These are phyloP conservation scores for Nosema muscidifuracis DNA, from an alignment of 371 early-diverging fungal species.

Conservation along the genomic window DNA sequence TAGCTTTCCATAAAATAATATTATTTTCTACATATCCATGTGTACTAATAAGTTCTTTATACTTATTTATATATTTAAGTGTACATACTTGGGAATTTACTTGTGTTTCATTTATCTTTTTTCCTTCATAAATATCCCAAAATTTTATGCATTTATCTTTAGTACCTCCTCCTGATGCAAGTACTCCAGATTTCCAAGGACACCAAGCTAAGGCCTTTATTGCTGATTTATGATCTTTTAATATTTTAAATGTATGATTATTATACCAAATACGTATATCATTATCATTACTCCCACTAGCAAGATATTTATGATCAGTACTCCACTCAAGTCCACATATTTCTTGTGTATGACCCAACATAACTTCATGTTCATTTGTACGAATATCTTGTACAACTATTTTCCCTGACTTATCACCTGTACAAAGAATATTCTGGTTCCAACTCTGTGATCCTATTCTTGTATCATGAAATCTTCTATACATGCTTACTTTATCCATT, in stretches of 20 bases:
- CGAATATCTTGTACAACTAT: conserved; percentile 87
- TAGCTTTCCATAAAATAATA: conserved; percentile 78
- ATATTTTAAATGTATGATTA: conserved; percentile 67
- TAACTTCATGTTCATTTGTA: conserved; percentile 67
- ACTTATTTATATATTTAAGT: conserved; percentile 76
- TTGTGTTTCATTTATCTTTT: conserved; percentile 66
- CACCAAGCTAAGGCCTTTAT: conserved; percentile 93
- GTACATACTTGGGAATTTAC: conserved; percentile 87
- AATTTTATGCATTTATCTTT: conserved; percentile 80
- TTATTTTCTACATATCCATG: conserved; percentile 83
- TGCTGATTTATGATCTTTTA: conserved; percentile 79
- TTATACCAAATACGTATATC: conserved; percentile 85
- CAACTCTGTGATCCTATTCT: conserved; percentile 67
- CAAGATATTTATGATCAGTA: conserved; percentile 72
- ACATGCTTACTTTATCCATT: conserved; percentile 68
- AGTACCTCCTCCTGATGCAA: conserved; percentile 91
- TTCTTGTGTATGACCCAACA: conserved; percentile 59
- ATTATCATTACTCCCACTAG: conserved; percentile 94
- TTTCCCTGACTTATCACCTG: conserved; percentile 76
- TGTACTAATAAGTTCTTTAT: conserved; percentile 79
- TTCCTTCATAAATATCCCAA: conserved; percentile 76
- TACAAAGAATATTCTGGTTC: conserved; percentile 72
- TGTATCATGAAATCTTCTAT: conserved; percentile 65
- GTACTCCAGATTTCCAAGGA: conserved; percentile 79
- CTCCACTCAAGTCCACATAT: conserved; percentile 85